These are phyloP conservation scores for Exophiala aquamarina DNA, from an alignment of 2,329 filamentous ascomycete species.

Conservation along the genomic window DNA sequence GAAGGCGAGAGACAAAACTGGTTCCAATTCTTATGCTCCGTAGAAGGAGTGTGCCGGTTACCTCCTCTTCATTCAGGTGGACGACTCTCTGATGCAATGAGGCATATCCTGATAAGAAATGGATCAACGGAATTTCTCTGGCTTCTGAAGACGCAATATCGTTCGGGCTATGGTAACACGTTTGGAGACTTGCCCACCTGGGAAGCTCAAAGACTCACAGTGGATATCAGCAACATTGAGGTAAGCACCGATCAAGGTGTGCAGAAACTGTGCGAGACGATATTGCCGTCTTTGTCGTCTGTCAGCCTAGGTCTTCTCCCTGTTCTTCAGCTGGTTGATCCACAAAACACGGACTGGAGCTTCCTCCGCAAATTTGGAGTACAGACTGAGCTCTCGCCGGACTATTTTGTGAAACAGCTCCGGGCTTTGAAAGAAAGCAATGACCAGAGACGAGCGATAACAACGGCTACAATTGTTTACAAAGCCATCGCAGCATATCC, in stretches of 20 bases:
- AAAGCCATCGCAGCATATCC: conserved; percentile 7
- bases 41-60: conserved; percentile 4
- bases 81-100: conserved; percentile 11
- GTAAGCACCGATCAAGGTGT: conserved; percentile 11
- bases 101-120: conserved; percentile 10
- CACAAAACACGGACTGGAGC: conserved; percentile 6
- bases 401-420: conserved; percentile 12
- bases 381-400: conserved; percentile 10
- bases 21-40: conserved; percentile 6
- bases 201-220: conserved; percentile 2
- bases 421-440: conserved; percentile 9
- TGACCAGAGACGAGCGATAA: conserved; percentile 1
- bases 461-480: conserved; percentile 6
- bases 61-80: conserved; percentile 9
- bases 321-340: conserved; percentile 9
- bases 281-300: conserved; percentile 9
- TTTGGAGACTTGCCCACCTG: background rate
- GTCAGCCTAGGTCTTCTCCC: conserved; percentile 10
- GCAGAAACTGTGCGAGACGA: conserved; percentile 11
- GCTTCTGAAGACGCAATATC: conserved; percentile 10
- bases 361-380: conserved; percentile 14
- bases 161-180: conserved; percentile 1
- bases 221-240: conserved; percentile 8
- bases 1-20: conserved; percentile 4
- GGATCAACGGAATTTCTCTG: conserved; percentile 12